Evolutionary conservation across 768 basidiomycete genomes (phyloP).

Genomic region (Mycena pura): DNA sequence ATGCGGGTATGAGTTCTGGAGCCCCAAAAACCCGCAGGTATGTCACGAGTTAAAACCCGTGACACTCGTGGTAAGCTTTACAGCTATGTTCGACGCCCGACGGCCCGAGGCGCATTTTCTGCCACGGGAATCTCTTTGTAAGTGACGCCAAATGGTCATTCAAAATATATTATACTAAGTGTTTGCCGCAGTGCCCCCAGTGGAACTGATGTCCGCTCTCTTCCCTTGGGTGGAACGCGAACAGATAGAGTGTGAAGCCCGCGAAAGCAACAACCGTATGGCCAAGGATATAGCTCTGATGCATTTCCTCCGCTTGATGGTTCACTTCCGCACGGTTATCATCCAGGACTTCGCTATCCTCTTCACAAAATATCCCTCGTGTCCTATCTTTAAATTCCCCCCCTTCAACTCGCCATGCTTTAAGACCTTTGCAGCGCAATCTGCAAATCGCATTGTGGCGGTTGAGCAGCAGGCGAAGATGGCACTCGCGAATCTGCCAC

Average conservation of each 20-base stretch:
- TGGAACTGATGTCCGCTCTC: not conserved
- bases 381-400: not conserved
- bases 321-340: not conserved
- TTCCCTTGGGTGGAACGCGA: conserved; percentile 2
- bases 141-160: not conserved
- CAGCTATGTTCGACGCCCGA: conserved; percentile 8
- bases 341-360: conserved; percentile 10
- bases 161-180: not conserved
- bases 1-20: too few relatives aligned
- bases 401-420: conserved; percentile 3
- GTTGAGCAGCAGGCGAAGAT: not conserved
- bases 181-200: not conserved
- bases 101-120: conserved; percentile 4
- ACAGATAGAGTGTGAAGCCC: not conserved
- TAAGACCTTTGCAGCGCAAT: not conserved
- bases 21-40: too few relatives aligned
- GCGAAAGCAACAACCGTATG: not conserved
- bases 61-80: too few relatives aligned
- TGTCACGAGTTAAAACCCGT: too few relatives aligned
- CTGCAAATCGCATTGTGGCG: not conserved
- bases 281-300: not conserved
- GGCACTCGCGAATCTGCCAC: not conserved
- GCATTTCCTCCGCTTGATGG: not conserved
- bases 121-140: not conserved
- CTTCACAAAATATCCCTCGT: not conserved